Base-by-base conservation (phyloP, 2,329 filamentous ascomycete species). In the Paraconiothyrium brasiliense region DNA sequence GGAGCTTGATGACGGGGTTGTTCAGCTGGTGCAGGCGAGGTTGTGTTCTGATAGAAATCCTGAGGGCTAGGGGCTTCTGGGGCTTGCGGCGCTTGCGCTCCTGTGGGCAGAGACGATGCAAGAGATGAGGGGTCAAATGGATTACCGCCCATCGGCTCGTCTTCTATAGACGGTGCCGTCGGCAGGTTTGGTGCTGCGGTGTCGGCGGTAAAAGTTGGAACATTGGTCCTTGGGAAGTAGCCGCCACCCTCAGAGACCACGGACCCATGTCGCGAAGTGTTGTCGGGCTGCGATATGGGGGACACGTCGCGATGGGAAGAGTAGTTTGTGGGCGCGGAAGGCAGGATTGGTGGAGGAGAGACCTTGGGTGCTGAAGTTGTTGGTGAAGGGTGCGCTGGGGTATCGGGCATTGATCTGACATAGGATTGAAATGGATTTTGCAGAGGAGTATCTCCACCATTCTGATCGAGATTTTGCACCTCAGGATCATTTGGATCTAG, bases 401-500 rank as follows among this genome's bases (percentile, higher is more conserved):
- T 87, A 62, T 89, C 86, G 4, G 85, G 84, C 0, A 84, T 84
- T 39, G 88, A 86, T 70, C 90, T 87, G 10, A 90, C 87, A 1
- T 84, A 85, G 0, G 87, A 81, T 64, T 87, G 78, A 58, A 76
- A 72, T 43, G 68, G 62, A 22, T 69, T 69, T 7, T 67, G 61
- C 2, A 59, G 49, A 11, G 58, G 65, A 16, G 61, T 71, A 16
- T 63, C 71, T 34, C 77, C 74, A 4, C 68, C 67, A 39, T 68
- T 65, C 20, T 79, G 78, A 52, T 78, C 82, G 54, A 89, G 79
- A 46, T 82, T 79, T 70, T 86, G 85, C 1, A 91, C 86, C 54
- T 91, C 89, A 1, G 88, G 86, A 63, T 92, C 90, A 57, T 85
- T 84, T 0, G 86, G 85, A 68, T 89, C 87, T n/a, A 90, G 79